Percentiles rank a stretch among this genome's conserved stretches.
phyloP scores from a whole-genome alignment of 208 protist genomes.

The Trypanosoma congolense region DNA sequence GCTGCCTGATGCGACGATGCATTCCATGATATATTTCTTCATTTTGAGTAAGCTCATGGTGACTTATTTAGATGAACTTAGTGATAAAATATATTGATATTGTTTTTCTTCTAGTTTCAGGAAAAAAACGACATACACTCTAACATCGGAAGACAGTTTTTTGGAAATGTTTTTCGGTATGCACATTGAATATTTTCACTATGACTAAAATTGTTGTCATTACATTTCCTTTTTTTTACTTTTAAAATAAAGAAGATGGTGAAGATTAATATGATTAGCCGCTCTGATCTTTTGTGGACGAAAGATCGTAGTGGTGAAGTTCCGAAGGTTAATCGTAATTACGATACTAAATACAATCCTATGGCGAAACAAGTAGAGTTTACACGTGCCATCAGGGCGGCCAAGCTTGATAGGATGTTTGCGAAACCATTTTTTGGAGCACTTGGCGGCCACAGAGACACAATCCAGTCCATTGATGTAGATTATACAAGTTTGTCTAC shows the following conservation, averaged over 20 bases:
- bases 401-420: constrained; percentile 96
- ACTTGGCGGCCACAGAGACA: constrained; percentile 87
- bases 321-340: constrained; percentile 87
- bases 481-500: constrained; percentile 84
- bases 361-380: constrained; percentile 97
- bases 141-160: too few relatives aligned
- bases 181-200: background rate
- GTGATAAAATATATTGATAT: too few relatives aligned
- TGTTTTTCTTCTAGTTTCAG: too few relatives aligned
- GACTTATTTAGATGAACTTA: too few relatives aligned
- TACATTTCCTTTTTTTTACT: constrained; percentile 3
- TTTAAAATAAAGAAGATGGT: constrained; percentile 46
- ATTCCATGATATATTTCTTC: background rate
- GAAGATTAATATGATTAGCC: constrained; percentile 92
- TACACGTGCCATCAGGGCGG: constrained; percentile 92
- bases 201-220: constrained; percentile 5
- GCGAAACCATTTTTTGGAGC: constrained; percentile 95
- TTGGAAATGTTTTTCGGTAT: too few relatives aligned
- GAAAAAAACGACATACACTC: too few relatives aligned
- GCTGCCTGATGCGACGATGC: background rate
- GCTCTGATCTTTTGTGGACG: constrained; percentile 90
- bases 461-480: constrained; percentile 87
- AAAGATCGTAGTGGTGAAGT: constrained; percentile 89
- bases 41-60: background rate
- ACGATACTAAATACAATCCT: constrained; percentile 92